phyloP scores from a whole-genome alignment of 169 alveolate species.

The Babesia gibsoni region DNA sequence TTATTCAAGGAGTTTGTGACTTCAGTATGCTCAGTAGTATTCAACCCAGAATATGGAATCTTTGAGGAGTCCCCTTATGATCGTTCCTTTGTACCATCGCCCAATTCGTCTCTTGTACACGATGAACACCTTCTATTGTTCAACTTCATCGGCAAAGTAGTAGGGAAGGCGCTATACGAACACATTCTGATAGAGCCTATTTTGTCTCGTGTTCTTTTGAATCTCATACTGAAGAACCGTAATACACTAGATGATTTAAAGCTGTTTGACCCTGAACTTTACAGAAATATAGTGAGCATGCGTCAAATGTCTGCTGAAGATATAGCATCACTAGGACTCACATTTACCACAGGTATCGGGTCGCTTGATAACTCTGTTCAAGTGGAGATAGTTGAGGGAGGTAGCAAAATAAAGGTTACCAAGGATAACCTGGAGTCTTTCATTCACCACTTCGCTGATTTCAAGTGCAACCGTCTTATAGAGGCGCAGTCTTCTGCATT shows the following conservation, averaged over 20 bases:
- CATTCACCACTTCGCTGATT: constrained; percentile 69
- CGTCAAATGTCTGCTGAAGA: constrained; percentile 54
- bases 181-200: constrained; percentile 87
- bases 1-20: constrained; percentile 92
- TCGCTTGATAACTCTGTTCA: constrained; percentile 34
- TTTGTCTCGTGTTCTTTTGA: constrained; percentile 82
- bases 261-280: constrained; percentile 68
- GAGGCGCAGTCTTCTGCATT: constrained; percentile 68
- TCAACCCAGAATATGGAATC: constrained; percentile 84
- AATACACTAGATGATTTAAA: constrained; percentile 83
- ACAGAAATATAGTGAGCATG: constrained; percentile 31
- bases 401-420: constrained; percentile 47
- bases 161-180: constrained; percentile 92
- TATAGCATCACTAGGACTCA: constrained; percentile 42
- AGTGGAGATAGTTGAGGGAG: constrained; percentile 44
- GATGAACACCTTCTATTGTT: constrained; percentile 68
- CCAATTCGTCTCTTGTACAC: constrained; percentile 56
- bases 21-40: constrained; percentile 82
- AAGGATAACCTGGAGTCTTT: constrained; percentile 39
- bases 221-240: constrained; percentile 78
- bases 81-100: constrained; percentile 68
- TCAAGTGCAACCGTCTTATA: constrained; percentile 86
- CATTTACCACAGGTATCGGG: constrained; percentile 32
- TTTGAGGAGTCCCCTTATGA: constrained; percentile 72
- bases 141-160: constrained; percentile 79